phyloP scores from a whole-genome alignment of 73 alveolate genomes.

The Paramecium sexaurelia region DNA sequence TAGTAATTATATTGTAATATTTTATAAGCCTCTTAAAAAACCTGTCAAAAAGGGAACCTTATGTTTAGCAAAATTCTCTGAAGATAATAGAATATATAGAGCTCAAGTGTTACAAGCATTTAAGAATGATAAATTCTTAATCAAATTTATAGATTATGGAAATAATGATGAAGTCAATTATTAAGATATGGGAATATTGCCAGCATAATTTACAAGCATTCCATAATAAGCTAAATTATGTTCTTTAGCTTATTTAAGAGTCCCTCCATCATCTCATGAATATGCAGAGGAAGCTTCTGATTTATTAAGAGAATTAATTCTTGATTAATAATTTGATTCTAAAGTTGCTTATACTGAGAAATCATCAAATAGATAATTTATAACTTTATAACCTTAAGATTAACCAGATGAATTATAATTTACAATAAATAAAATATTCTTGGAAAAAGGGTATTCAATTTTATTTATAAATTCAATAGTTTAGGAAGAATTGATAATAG shows the following conservation, averaged over 20 bases:
- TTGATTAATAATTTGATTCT: background rate
- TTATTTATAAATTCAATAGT: background rate
- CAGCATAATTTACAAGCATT: slow-evolving; percentile 6
- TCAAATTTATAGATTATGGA: slow-evolving; percentile 41
- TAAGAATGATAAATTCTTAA: background rate
- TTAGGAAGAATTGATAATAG: slow-evolving; percentile 26
- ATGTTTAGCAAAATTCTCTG: slow-evolving; percentile 34
- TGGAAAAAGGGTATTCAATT: slow-evolving; percentile 19
- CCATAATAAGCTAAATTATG: slow-evolving; percentile 19
- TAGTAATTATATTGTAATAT: background rate
- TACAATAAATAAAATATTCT: background rate
- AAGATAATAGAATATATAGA: background rate
- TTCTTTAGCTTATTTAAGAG: slow-evolving; percentile 1
- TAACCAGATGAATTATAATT: background rate
- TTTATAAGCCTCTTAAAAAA: background rate
- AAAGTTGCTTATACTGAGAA: slow-evolving; percentile 14
- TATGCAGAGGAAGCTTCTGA: slow-evolving; percentile 53
- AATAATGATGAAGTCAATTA: slow-evolving; percentile 19
- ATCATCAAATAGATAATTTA: background rate
- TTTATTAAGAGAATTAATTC: background rate
- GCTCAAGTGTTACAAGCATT: background rate
- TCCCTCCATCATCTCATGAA: slow-evolving; percentile 5
- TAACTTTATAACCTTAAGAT: background rate
- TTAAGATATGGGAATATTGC: slow-evolving; percentile 13
- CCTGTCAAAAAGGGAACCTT: slow-evolving; percentile 53